Evolutionary conservation across 108 stramenopile genomes (phyloP), one percentile per base, ranked within the genome.

Genomic region (Cyclostephanos tholiformis): DNA sequence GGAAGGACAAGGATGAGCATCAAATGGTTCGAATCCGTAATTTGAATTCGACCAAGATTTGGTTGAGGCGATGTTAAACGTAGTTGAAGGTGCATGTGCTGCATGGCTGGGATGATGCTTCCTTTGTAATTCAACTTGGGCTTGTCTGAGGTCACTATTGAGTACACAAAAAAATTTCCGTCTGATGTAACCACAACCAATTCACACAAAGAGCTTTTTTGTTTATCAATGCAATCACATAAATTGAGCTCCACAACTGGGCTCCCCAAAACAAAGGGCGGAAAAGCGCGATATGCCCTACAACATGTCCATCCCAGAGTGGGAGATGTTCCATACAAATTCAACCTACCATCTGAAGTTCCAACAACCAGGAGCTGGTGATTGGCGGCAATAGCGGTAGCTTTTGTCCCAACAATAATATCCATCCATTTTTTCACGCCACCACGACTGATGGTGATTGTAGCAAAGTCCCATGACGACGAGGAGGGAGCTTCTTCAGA

Each of bases 301-400:
- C 81, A 80, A 73, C 86, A 84, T 43, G 55, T 39, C 90, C 91
- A 95, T 6, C 94, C 94, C 46, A 89, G 12, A 0, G 90, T 74
- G 11, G 94, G 89, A 11, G 89, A 89, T 32, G 91, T 91, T 13
- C 91, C 90, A 63, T 88, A 95, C 8, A 92, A 67, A 53, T 91
- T 88, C 22, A 95, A 36, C 36, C 76, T 82, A 22, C 94, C 94
- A 74, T 92, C 90, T 0, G 82, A 59, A 19, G 91, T 91, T 58
- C 94, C 94, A 6, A 91, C 83, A 4, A 84, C 94, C 51, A 92
- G 59, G 39, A 89, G 49, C 14, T 67, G 41, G 9, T 80, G 49
- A 52, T 65, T 81, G 10, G 91, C 90, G 11, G 81, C 82, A 51
- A 92, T 76, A 20, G 89, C 81, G 22, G 81, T 86, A 68, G 89